Evolutionary conservation across 257 asterid species (phyloP), one percentile per base, ranked within the genome.

Genomic region (Marsdenia floribunda): DNA sequence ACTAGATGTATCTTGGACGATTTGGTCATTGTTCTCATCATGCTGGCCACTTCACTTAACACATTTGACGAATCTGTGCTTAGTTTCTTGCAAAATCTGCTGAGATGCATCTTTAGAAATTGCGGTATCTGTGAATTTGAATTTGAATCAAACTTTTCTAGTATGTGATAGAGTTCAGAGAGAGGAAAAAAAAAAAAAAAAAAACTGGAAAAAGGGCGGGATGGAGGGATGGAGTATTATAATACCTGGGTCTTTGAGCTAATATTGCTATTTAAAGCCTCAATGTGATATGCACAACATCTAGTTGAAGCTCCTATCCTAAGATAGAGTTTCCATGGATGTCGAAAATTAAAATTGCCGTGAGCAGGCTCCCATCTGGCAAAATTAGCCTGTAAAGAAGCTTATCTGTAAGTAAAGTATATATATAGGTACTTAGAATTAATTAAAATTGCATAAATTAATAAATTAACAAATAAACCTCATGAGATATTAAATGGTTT

Each of bases 341-440:
- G 92, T 47, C 87, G 66, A 46, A 87, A 90, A 19, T 73, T 77
- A 83, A 88, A 90, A 74, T 74, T 63, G 3, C 96, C 94, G 29
- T 90, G 93, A 55, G 90, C 85, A 14, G 96, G 96, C 80, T 90
- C 96, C 96, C 96, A 90, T 72, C 86, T 79, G 0, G 92, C 96
- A 37, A 90, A 88, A 75, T 85, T 88, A 21, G 93, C 92, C 96
- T 89, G 90, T 64, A 63, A 16, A 19, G 19, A 42, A 24, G 10
- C 49, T 0, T 8, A 44, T 44, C 49, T 44, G 49, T 44, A 5
- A 44, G 49, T 44, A 29, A 5, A 44, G 49, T 44, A 1, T 0
- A 1, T 29, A 19, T 57, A n/a, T n/a, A n/a, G n/a, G n/a, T n/a
- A n/a, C n/a, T n/a, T n/a, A n/a, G n/a, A 57, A 21, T 57, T n/a